phyloP scores from a whole-genome alignment of 805 yeast genomes.

The Pichia eremophila region DNA sequence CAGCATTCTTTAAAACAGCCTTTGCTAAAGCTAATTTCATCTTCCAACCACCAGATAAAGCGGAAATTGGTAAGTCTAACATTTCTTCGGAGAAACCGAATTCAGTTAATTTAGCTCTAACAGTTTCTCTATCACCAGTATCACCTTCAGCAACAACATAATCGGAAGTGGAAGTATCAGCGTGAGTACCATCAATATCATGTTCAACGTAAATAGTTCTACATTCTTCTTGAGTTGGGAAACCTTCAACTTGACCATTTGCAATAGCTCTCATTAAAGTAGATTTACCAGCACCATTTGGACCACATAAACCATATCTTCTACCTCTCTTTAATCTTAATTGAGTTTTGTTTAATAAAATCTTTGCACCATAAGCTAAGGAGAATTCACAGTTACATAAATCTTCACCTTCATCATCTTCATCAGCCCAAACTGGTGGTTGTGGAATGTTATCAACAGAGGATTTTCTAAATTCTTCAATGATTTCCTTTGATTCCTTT shows the following conservation, averaged over 20 bases:
- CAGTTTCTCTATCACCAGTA: conserved; percentile 67
- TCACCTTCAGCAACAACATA: conserved; percentile 57
- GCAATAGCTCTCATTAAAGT: conserved; percentile 96
- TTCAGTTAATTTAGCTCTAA: conserved; percentile 69
- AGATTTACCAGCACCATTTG: conserved; percentile 99
- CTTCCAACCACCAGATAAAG: conserved; percentile 99
- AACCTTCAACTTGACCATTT: conserved; percentile 98
- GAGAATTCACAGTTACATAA: conserved; percentile 99
- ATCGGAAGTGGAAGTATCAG: conserved; percentile 89
- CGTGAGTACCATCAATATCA: conserved; percentile 97
- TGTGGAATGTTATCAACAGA: conserved; percentile 97
- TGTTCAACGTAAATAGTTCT: conserved; percentile 99
- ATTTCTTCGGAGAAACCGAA: conserved; percentile 91
- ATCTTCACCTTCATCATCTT: conserved; percentile 99
- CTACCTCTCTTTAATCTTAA: conserved; percentile 97
- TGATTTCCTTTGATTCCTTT: conserved; percentile 77
- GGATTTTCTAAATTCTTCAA: conserved; percentile 91
- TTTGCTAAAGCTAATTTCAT: conserved; percentile 99
- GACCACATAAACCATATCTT: conserved; percentile 98
- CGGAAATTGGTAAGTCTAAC: conserved; percentile 88
- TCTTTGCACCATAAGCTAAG: conserved; percentile 99
- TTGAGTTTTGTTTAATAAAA: conserved; percentile 98
- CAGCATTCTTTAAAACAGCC: conserved; percentile 98
- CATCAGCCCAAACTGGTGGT: conserved; percentile 81
- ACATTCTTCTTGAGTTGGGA: conserved; percentile 99